Conservation (phyloP, 1,139 yeast genomes). For the Yamadazyma triangularis region DNA sequence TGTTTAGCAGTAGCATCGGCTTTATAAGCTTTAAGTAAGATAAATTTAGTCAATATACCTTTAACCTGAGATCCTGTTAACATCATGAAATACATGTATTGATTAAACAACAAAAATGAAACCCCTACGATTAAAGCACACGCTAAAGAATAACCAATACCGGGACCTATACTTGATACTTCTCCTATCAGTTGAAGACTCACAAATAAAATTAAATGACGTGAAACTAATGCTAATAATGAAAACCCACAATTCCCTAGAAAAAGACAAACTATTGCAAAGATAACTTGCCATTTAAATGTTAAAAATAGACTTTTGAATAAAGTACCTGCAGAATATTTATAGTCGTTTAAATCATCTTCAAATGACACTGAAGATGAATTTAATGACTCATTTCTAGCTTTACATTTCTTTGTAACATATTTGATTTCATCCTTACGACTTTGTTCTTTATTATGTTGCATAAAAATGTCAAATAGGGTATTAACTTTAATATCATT, state of each 20-base stretch:
- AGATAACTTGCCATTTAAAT: slow-evolving; percentile 23
- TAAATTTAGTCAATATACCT: slow-evolving; percentile 61
- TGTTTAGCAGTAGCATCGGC: slow-evolving; percentile 59
- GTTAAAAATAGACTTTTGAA: slow-evolving; percentile 23
- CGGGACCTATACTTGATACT: slow-evolving; percentile 23
- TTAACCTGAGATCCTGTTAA: slow-evolving; percentile 60
- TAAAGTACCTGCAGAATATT: slow-evolving; percentile 4
- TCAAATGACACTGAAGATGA: slow-evolving; percentile 14
- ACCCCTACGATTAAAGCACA: slow-evolving; percentile 21
- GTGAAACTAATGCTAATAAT: slow-evolving; percentile 26
- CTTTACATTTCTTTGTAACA: slow-evolving; percentile 12
- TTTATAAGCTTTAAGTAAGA: slow-evolving; percentile 60
- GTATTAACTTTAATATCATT: slow-evolving; percentile 52
- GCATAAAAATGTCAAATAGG: slow-evolving; percentile 25
- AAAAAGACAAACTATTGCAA: slow-evolving; percentile 18
- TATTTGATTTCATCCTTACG: slow-evolving; percentile 17
- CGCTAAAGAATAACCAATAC: slow-evolving; percentile 37
- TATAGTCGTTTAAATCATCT: slow-evolving; percentile 23
- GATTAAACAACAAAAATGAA: slow-evolving; percentile 10
- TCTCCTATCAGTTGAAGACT: slow-evolving; percentile 21
- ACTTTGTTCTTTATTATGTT: slow-evolving; percentile 18
- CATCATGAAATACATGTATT: slow-evolving; percentile 23
- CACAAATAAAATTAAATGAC: slow-evolving; percentile 25
- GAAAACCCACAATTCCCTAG: slow-evolving; percentile 21
- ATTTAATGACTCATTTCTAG: slow-evolving; percentile 13